phyloP scores from a whole-genome alignment of 2,329 filamentous ascomycete genomes.

The Claviceps sorghi region DNA sequence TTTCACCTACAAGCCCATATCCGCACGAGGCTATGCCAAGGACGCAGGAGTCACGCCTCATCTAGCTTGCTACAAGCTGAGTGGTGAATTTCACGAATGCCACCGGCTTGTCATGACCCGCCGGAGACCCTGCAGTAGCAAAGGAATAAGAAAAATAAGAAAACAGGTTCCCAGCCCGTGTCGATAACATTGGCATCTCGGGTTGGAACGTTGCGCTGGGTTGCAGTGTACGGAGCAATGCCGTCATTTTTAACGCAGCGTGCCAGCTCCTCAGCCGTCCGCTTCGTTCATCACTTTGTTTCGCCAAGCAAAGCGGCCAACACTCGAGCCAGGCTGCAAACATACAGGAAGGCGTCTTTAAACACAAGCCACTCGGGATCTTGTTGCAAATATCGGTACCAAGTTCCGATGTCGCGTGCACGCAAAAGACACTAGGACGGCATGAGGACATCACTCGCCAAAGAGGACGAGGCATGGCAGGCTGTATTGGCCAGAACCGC shows the following conservation, averaged over 20 bases:
- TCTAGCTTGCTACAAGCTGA: neutral
- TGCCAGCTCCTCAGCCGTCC: neutral
- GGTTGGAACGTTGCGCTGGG: slow-evolving; percentile 4
- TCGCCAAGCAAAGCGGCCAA: neutral
- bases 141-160: neutral
- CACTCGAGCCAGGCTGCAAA: neutral
- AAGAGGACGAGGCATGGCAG: neutral
- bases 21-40: neutral
- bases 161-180: neutral
- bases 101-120: slow-evolving; percentile 1
- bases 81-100: neutral
- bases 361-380: no score
- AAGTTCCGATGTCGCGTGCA: no score
- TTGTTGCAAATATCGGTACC: no score
- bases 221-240: neutral
- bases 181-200: neutral
- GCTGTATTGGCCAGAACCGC: neutral
- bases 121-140: neutral
- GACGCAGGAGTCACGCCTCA: neutral
- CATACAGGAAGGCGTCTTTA: neutral
- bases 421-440: no score
- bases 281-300: neutral
- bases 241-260: no score
- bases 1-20: neutral
- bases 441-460: neutral